Base-by-base conservation (phyloP, 495 filamentous ascomycete genomes). In the Neurospora sp. region DNA sequence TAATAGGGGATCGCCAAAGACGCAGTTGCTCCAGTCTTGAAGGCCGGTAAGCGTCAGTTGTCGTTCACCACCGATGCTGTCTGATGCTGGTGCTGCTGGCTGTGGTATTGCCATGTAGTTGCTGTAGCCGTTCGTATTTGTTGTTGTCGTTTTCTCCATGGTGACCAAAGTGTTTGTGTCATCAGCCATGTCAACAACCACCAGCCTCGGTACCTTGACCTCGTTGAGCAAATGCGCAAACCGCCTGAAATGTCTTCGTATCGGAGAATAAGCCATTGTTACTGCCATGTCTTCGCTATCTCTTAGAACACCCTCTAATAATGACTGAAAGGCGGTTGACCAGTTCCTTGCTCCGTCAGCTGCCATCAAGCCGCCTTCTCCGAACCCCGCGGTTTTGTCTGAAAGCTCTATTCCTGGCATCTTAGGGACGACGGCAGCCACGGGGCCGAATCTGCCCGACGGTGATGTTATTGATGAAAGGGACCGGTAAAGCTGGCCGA, bases 1-100 rank as follows among this genome's bases (percentile, higher is more conserved):
- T 59, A 91, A 78, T 20, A 88, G 78, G 4, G 88, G 88, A 74
- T 91, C 89, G 40, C 89, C 89, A 76, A 90, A 90, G 12, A 90
- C 72, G 70, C 83, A 84, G 71, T 85, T 84, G 42, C 85, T 86
- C 84, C 86, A 90, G 76, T 86, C 82, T 40, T 76, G 75, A 11
- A 85, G 75, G 16, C 84, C 83, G 8, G 76, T 79, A 23, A 84
- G 73, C 4, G 71, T 69, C 12, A 81, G 54, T 37, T 72, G 12
- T 11, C 39, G 16, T 35, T 46, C 27, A n/a, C 5, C 14, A 12
- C 39, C 27, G 9, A 23, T 71, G 20, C 18, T 35, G n/a, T n/a
- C 40, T 38, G 39, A 31, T 18, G 70, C n/a, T 46, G 44, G 1
- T 35, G 27, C 27, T 14, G 40, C 27, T 31, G 39, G 18, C 20